Evolutionary conservation across 208 protist species (phyloP).

Genomic region (Acanthamoeba quina): DNA sequence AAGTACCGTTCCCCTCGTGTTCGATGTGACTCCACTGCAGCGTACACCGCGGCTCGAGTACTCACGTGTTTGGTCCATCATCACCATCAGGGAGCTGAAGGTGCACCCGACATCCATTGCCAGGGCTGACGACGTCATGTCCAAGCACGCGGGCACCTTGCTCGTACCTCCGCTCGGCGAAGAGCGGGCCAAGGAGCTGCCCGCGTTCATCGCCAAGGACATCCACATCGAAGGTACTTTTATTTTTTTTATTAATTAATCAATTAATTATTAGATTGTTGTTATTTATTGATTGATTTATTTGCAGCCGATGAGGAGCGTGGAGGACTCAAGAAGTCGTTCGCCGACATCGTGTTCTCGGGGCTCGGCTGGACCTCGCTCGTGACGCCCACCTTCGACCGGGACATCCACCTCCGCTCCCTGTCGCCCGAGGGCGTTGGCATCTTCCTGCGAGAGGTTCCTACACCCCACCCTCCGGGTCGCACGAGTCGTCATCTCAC

Average conservation of each 20-base stretch:
- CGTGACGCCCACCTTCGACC: conserved; percentile 6
- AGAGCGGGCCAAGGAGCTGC: background rate
- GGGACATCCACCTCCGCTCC: conserved; percentile 25
- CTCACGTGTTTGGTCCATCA: background rate
- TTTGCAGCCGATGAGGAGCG: conserved; percentile 15
- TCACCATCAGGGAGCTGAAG: background rate
- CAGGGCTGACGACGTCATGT: background rate
- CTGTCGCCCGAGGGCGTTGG: conserved; percentile 40
- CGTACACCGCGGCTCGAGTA: background rate
- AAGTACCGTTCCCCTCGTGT: background rate
- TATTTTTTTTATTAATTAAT: background rate
- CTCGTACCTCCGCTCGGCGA: background rate
- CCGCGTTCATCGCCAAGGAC: conserved; percentile 12
- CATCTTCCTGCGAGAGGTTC: conserved; percentile 34
- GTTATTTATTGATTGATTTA: background rate
- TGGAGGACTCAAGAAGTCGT: conserved; percentile 71
- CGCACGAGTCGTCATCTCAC: too few relatives aligned
- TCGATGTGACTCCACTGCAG: background rate
- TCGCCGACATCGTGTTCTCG: conserved; percentile 79
- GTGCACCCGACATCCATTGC: conserved; percentile 29
- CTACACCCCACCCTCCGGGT: background rate
- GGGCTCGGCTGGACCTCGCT: conserved; percentile 78
- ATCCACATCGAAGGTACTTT: conserved; percentile 3
- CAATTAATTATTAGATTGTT: background rate
- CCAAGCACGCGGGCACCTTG: conserved; percentile 22